Percentiles rank a stretch among this genome's conserved stretches.
phyloP scores from a whole-genome alignment of 345 rosid species.

The Luvunga scandens region DNA sequence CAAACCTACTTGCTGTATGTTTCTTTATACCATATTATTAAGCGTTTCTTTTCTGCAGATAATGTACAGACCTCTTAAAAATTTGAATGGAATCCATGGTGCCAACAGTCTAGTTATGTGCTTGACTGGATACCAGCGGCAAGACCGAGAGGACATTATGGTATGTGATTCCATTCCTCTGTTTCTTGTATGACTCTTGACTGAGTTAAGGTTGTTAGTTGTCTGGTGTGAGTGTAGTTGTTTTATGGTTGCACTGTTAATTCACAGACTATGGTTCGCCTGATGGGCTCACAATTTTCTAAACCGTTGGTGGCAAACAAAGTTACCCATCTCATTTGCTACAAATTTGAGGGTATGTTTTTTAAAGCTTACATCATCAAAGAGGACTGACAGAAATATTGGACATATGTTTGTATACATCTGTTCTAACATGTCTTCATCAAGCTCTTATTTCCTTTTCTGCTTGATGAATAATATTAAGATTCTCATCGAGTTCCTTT shows the following conservation, averaged over 20 bases:
- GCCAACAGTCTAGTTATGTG: constrained; percentile 57
- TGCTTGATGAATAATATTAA: not conserved
- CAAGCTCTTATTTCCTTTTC: not conserved
- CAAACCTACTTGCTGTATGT: not conserved
- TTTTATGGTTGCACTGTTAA: not conserved
- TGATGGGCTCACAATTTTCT: constrained; percentile 93
- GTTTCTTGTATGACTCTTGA: not conserved
- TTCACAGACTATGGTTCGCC: constrained; percentile 76
- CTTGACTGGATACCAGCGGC: constrained; percentile 90
- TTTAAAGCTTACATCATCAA: not conserved
- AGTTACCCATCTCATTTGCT: constrained; percentile 92
- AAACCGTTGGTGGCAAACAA: constrained; percentile 87
- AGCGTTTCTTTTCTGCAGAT: constrained; percentile 39
- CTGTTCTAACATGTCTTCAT: not conserved
- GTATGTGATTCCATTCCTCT: constrained; percentile 32
- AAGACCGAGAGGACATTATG: constrained; percentile 93
- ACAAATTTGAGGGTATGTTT: constrained; percentile 83
- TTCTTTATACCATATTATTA: not conserved
- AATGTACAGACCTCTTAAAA: constrained; percentile 70
- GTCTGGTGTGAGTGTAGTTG: constrained; percentile 1
- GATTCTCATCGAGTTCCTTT: not conserved
- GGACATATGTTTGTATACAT: not conserved
- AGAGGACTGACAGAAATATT: not conserved
- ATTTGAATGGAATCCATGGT: constrained; percentile 84
- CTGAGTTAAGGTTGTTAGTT: not conserved